Conservation (phyloP, 345 rosid species). For the Lumnitzera racemosa region DNA sequence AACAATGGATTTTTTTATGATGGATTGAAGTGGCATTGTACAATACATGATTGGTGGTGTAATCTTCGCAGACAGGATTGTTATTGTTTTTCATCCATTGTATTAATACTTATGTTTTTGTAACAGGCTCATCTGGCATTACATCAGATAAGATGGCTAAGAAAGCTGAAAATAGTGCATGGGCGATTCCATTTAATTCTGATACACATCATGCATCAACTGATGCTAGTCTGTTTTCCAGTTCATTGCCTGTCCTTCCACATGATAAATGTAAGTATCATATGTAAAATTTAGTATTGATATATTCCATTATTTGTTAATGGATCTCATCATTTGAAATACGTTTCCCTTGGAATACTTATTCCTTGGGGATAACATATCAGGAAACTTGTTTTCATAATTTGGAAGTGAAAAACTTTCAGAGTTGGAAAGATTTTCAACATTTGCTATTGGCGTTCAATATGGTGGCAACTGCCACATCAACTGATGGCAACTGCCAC, state of each 20-base stretch:
- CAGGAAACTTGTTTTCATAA: too few relatives aligned
- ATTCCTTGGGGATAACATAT: too few relatives aligned
- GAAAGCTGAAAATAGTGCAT: slow-evolving; percentile 31
- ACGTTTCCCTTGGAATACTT: neutral
- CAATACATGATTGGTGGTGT: too few relatives aligned
- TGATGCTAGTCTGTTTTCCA: slow-evolving; percentile 77
- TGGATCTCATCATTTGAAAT: neutral
- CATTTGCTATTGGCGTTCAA: too few relatives aligned
- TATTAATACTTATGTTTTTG: slow-evolving; percentile 3
- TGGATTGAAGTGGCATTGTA: too few relatives aligned
- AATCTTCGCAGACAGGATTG: too few relatives aligned
- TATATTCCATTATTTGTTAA: too few relatives aligned
- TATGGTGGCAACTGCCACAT: too few relatives aligned
- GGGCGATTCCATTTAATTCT: slow-evolving; percentile 41
- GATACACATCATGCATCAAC: slow-evolving; percentile 29
- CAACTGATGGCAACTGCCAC: too few relatives aligned
- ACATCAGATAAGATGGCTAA: slow-evolving; percentile 24
- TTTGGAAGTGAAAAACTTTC: too few relatives aligned
- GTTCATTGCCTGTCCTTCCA: slow-evolving; percentile 75
- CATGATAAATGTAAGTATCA: slow-evolving; percentile 56
- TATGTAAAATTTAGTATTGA: neutral
- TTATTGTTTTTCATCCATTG: neutral
- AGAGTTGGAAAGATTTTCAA: too few relatives aligned
- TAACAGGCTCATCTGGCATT: slow-evolving; percentile 25
- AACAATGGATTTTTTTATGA: too few relatives aligned